phyloP scores from a whole-genome alignment of 768 basidiomycete species.

The Boletus pseudo-olivaceus region DNA sequence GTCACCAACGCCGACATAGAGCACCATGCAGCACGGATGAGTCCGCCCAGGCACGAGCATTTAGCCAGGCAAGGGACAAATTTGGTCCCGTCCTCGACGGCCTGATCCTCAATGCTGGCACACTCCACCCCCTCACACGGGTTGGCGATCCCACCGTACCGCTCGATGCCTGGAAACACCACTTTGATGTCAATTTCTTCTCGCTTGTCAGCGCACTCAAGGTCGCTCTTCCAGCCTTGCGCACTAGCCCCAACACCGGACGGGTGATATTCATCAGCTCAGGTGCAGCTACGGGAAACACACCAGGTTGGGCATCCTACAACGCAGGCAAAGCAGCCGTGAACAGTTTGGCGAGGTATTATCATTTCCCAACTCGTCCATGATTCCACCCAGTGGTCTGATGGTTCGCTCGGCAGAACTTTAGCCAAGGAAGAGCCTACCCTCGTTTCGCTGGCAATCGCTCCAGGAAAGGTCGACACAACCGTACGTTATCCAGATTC shows the following conservation, averaged over 20 bases:
- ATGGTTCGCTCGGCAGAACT: constrained; percentile 48
- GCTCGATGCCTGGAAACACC: constrained; percentile 59
- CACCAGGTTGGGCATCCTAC: constrained; percentile 75
- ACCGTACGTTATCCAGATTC: constrained; percentile 42
- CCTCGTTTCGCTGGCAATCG: constrained; percentile 69
- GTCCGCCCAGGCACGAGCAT: constrained; percentile 49
- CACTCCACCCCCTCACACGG: constrained; percentile 63
- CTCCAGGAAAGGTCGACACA: constrained; percentile 89
- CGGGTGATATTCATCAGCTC: constrained; percentile 81
- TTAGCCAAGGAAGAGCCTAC: constrained; percentile 80
- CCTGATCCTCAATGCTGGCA: constrained; percentile 83
- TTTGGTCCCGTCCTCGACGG: constrained; percentile 66
- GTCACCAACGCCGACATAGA: not conserved
- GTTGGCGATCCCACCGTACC: constrained; percentile 49
- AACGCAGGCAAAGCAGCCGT: constrained; percentile 84
- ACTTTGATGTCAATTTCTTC: constrained; percentile 88
- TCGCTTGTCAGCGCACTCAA: constrained; percentile 71
- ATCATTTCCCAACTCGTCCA: constrained; percentile 8
- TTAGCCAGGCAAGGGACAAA: constrained; percentile 47
- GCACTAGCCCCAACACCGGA: constrained; percentile 54
- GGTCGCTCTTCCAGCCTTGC: constrained; percentile 65
- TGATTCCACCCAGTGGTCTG: not conserved
- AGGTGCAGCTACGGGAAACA: constrained; percentile 71
- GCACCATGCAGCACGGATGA: constrained; percentile 52
- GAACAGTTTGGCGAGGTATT: constrained; percentile 78